Evolutionary conservation across 345 rosid genomes (phyloP), one percentile per base, ranked within the genome.

Genomic region (Pistacia vera): DNA sequence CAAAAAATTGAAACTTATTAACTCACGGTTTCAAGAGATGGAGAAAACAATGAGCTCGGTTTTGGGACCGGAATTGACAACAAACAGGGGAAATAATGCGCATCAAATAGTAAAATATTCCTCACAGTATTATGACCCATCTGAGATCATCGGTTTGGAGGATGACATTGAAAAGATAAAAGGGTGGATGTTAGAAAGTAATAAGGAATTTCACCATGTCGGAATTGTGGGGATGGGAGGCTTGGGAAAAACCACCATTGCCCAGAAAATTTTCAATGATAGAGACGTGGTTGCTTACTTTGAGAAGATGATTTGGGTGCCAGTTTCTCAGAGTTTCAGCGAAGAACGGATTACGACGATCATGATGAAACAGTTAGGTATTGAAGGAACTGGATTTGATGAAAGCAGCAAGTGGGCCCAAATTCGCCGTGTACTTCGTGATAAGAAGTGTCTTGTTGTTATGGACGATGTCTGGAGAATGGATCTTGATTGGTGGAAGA

Each of bases 391-490:
- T 9, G 72, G 64, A 33, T 11, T 38, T 20, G 80, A 74, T 28
- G 33, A 60, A 65, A 79, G 65, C 35, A 49, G 54, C 7, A 70
- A 77, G 77, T 25, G 57, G 59, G 66, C 25, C 16, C 71, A 77
- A 69, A 80, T 83, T 61, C 74, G 67, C 10, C 77, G 33, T n/a
- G 49, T 44, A 2, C 75, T 77, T 4, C 8, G 63, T 2, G 61
- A 48, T 57, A 61, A 44, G 46, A 68, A 41, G 8, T 71, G 52
- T 48, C 57, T 83, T 62, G 55, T 70, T 17, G 81, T 80, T n/a
- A 59, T 74, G 77, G 75, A 80, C 74, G 87, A 84, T 63, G 80
- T 82, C 0, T 84, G 89, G 89, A 64, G 70, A 35, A 38, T 22
- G 30, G 74, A 68, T 71, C 57, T 41, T 8, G 54, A 41, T 33